These are phyloP conservation scores for Coffea canephora DNA, from an alignment of 257 asterid genomes.

Conservation along the genomic window DNA sequence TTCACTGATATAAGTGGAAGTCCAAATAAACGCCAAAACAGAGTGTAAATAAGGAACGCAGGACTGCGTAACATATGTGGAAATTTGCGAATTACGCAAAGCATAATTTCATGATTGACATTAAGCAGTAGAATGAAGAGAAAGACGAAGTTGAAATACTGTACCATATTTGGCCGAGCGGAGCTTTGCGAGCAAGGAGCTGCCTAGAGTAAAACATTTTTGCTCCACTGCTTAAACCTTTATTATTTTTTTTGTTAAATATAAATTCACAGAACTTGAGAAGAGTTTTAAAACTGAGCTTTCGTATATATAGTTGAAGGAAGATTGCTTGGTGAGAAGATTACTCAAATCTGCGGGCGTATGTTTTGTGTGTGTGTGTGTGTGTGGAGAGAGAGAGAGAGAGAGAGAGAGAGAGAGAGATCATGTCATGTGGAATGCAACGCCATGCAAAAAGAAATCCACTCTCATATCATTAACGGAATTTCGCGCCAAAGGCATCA, in stretches of 20 bases:
- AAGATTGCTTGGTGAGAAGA: neutral
- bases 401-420: neutral
- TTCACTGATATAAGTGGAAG: neutral
- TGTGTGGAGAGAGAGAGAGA: neutral
- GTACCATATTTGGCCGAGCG: constrained; percentile 91
- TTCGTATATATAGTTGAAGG: neutral
- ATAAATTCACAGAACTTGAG: neutral
- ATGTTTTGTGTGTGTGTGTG: neutral
- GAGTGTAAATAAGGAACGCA: neutral
- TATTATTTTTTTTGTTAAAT: neutral
- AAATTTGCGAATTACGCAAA: neutral
- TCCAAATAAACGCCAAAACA: neutral
- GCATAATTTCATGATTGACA: neutral
- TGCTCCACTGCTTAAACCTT: neutral
- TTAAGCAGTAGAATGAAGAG: neutral
- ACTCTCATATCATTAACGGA: no score
- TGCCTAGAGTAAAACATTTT: constrained; percentile 85
- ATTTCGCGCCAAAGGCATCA: no score
- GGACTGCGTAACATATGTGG: neutral
- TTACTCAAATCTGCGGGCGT: neutral
- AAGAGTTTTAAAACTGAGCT: neutral
- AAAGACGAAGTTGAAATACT: neutral
- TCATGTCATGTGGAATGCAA: no score
- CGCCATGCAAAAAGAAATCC: no score
- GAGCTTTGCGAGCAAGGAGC: constrained; percentile 92